Percentiles rank a stretch among this genome's conserved stretches.
phyloP scores from a whole-genome alignment of 768 basidiomycete species.

The Lepiota brunneoincarnata region DNA sequence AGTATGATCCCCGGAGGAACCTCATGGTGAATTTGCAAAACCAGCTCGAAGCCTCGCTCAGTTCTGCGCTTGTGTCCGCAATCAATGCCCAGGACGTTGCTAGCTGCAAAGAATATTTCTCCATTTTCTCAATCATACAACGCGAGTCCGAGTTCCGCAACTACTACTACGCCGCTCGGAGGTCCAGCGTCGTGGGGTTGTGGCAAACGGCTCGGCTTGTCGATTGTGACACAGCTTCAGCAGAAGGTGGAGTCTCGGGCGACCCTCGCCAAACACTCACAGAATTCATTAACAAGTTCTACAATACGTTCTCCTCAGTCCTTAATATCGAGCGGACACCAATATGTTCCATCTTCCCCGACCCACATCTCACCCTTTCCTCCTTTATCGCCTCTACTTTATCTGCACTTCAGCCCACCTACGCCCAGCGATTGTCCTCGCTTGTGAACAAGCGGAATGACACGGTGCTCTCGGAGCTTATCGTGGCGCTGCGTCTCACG shows the following conservation, averaged over 20 bases:
- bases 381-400: conserved; percentile 81
- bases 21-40: conserved; percentile 94
- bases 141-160: conserved; percentile 90
- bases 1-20: conserved; percentile 82
- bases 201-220: conserved; percentile 66
- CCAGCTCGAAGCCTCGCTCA: conserved; percentile 89
- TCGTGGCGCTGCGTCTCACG: conserved; percentile 66
- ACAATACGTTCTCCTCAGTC: conserved; percentile 59
- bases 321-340: conserved; percentile 70
- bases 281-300: conserved; percentile 75
- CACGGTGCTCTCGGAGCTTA: conserved; percentile 63
- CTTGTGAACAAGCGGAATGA: conserved; percentile 67
- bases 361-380: conserved; percentile 74
- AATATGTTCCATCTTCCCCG: conserved; percentile 85
- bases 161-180: conserved; percentile 88
- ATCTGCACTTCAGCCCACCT: conserved; percentile 75
- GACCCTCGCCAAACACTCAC: conserved; percentile 41
- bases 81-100: conserved; percentile 77
- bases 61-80: conserved; percentile 85
- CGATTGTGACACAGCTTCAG: conserved; percentile 35
- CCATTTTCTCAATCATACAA: conserved; percentile 89
- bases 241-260: conserved; percentile 11
- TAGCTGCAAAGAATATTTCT: conserved; percentile 74
- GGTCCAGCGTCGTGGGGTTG: conserved; percentile 55
- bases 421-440: conserved; percentile 73